Conservation (phyloP, 805 yeast genomes). For the Saccharomycopsis guyanensis region DNA sequence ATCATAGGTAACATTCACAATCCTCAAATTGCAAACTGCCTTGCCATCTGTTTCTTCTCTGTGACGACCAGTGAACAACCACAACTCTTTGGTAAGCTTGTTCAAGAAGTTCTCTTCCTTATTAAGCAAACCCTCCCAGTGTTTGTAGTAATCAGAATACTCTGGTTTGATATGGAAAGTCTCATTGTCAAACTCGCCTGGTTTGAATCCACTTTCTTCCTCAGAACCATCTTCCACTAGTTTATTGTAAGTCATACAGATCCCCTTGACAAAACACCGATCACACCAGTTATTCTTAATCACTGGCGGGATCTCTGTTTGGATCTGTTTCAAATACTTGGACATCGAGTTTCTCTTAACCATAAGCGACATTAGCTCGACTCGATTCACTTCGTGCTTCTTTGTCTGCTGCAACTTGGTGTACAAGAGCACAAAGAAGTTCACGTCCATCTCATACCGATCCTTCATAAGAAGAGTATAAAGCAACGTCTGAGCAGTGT, state of each 20-base stretch:
- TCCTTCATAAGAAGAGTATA: constrained; percentile 77
- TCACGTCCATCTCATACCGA: constrained; percentile 62
- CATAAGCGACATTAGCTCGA: constrained; percentile 60
- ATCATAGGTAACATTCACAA: constrained; percentile 29
- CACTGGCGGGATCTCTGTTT: constrained; percentile 46
- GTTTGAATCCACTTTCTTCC: constrained; percentile 44
- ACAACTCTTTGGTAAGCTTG: constrained; percentile 52
- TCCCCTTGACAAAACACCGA: constrained; percentile 44
- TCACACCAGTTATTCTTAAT: constrained; percentile 49
- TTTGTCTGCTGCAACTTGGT: constrained; percentile 52
- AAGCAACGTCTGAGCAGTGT: constrained; percentile 79
- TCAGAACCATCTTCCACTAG: constrained; percentile 52
- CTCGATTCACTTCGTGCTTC: constrained; percentile 42
- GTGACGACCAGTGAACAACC: constrained; percentile 49
- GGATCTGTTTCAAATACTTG: constrained; percentile 43
- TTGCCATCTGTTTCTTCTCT: constrained; percentile 57
- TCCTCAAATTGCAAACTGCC: constrained; percentile 44
- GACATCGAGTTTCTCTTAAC: constrained; percentile 69
- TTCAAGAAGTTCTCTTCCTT: constrained; percentile 61
- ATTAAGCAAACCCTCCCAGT: constrained; percentile 69
- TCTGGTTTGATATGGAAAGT: constrained; percentile 42
- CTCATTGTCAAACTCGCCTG: constrained; percentile 38
- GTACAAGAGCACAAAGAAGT: constrained; percentile 63
- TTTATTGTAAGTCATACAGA: constrained; percentile 61
- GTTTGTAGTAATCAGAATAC: constrained; percentile 50